phyloP scores from a whole-genome alignment of 148 eudicot genomes.

The Rhododendron griersonianum region DNA sequence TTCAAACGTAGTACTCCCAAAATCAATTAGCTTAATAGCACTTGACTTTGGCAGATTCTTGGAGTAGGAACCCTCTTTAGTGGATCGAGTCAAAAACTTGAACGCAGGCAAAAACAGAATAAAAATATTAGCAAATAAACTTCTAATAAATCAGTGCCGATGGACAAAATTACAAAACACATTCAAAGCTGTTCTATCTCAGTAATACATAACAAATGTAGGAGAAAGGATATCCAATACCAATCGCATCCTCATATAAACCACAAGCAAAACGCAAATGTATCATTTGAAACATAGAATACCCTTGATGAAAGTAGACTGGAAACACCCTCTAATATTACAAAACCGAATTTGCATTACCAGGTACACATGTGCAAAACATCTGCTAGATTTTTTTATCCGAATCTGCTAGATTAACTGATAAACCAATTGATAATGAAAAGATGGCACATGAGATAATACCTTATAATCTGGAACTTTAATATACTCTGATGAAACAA shows the following conservation, averaged over 20 bases:
- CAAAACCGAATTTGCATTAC: background rate
- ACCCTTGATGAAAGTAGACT: background rate
- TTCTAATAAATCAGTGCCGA: background rate
- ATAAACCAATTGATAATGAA: background rate
- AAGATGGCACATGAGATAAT: slow-evolving; percentile 8
- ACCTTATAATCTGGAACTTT: slow-evolving; percentile 63
- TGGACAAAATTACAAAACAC: background rate
- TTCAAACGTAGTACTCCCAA: slow-evolving; percentile 57
- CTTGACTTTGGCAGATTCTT: slow-evolving; percentile 59
- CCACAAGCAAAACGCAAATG: background rate
- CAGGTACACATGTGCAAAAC: background rate
- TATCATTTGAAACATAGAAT: background rate
- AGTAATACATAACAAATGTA: background rate
- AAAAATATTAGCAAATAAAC: slow-evolving; percentile 17
- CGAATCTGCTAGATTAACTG: background rate
- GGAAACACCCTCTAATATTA: background rate
- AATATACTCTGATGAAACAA: slow-evolving; percentile 47
- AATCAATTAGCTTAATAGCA: slow-evolving; percentile 58
- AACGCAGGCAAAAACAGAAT: slow-evolving; percentile 12
- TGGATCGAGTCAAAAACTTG: slow-evolving; percentile 42
- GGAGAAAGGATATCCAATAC: background rate
- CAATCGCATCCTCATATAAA: background rate
- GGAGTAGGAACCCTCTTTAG: slow-evolving; percentile 55
- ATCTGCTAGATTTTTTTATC: background rate
- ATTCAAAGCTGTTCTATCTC: background rate